Percentiles rank a stretch among this genome's conserved stretches.
These are phyloP conservation scores for Ampelomyces quisqualis DNA, from an alignment of 2,329 filamentous ascomycete species.

Conservation along the genomic window DNA sequence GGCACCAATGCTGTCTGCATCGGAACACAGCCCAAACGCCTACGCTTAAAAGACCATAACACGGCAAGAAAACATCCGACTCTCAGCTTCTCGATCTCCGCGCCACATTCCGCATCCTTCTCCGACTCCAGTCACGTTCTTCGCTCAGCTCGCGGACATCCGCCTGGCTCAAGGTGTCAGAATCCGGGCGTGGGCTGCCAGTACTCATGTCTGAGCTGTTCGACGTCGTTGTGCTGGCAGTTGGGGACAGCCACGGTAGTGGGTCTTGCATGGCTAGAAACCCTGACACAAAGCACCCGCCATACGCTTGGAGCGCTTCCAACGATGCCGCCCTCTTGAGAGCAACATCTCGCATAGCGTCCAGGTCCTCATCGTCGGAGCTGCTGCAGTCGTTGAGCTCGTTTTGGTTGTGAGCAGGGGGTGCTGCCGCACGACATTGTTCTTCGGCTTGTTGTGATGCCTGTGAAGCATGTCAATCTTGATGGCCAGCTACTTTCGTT, in stretches of 20 bases:
- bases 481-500: neutral
- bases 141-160: constrained; percentile 14
- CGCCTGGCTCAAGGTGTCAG: constrained; percentile 31
- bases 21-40: constrained; percentile 14
- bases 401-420: constrained; percentile 11
- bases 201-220: constrained; percentile 13
- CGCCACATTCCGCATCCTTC: constrained; percentile 18
- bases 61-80: constrained; percentile 4
- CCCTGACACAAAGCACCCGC: constrained; percentile 36
- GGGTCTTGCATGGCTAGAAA: constrained; percentile 29
- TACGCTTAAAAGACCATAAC: constrained; percentile 21
- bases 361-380: constrained; percentile 26
- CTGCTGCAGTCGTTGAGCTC: constrained; percentile 20
- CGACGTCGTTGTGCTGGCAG: constrained; percentile 13
- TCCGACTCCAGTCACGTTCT: constrained; percentile 25
- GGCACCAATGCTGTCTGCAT: neutral
- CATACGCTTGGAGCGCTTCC: constrained; percentile 37
- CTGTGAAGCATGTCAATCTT: constrained; percentile 12
- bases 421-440: constrained; percentile 1
- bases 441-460: neutral
- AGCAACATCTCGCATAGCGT: constrained; percentile 20
- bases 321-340: constrained; percentile 27
- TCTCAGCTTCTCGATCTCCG: constrained; percentile 8
- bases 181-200: constrained; percentile 35
- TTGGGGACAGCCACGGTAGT: constrained; percentile 24